Evolutionary conservation across 306 rosid genomes (phyloP).

Genomic region (Alnus rubra): DNA sequence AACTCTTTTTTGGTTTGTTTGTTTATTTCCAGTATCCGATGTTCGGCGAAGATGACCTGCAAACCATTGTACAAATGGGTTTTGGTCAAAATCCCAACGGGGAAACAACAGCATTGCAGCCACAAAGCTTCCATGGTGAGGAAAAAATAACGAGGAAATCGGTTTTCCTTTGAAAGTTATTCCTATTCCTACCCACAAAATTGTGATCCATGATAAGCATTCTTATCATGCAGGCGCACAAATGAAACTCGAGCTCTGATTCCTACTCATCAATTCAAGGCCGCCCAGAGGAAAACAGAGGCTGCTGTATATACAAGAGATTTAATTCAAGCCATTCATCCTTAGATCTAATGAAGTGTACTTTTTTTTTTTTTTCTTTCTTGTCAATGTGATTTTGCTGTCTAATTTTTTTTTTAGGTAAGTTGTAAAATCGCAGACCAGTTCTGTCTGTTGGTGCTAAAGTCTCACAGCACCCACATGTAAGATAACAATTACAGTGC

Average conservation of each 20-base stretch:
- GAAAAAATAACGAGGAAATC: slow-evolving; percentile 1
- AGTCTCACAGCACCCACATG: slow-evolving; percentile 57
- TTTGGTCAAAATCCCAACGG: slow-evolving; percentile 56
- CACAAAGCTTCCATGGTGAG: slow-evolving; percentile 68
- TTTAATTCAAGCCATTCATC: slow-evolving; percentile 46
- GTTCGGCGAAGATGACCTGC: slow-evolving; percentile 79
- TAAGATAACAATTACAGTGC: slow-evolving; percentile 51
- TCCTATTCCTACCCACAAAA: slow-evolving; percentile 14
- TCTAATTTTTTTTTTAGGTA: slow-evolving; percentile 50
- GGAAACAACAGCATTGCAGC: slow-evolving; percentile 43
- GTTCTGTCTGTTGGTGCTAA: slow-evolving; percentile 63
- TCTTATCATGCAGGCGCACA: slow-evolving; percentile 58
- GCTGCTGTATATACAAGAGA: slow-evolving; percentile 65
- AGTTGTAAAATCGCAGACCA: slow-evolving; percentile 63
- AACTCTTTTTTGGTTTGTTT: slow-evolving; percentile 2
- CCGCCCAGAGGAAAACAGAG: slow-evolving; percentile 42
- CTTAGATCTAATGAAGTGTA: slow-evolving; percentile 44
- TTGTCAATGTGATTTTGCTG: slow-evolving; percentile 41
- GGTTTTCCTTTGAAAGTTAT: slow-evolving; percentile 29
- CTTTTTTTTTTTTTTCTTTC: slow-evolving; percentile 32
- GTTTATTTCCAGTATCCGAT: slow-evolving; percentile 53
- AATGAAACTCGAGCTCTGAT: slow-evolving; percentile 82
- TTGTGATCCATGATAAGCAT: slow-evolving; percentile 22
- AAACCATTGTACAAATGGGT: slow-evolving; percentile 90
- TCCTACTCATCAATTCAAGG: slow-evolving; percentile 33